phyloP scores from a whole-genome alignment of 208 protist species.

The Acanthamoeba lenticulata region DNA sequence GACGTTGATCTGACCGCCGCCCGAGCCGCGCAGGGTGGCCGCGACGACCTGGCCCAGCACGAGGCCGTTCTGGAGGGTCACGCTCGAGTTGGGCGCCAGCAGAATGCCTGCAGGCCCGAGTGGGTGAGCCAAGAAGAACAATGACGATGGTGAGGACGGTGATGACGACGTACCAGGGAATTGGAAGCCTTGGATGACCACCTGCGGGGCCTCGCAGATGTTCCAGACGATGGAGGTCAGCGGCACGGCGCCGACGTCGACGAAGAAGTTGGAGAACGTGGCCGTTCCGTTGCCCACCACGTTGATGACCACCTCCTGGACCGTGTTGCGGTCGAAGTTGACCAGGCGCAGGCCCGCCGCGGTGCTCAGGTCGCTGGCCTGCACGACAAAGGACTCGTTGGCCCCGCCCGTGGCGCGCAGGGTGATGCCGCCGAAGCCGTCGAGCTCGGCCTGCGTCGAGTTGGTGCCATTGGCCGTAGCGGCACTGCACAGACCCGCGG shows the following conservation, averaged over 20 bases:
- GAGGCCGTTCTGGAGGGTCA: constrained; percentile 28
- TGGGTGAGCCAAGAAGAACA: background rate
- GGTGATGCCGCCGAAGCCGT: background rate
- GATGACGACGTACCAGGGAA: constrained; percentile 4
- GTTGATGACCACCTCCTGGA: constrained; percentile 13
- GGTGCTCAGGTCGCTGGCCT: background rate
- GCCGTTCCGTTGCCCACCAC: background rate
- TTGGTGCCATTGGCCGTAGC: background rate
- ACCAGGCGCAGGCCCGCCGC: background rate
- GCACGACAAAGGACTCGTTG: background rate
- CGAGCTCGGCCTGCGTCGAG: background rate
- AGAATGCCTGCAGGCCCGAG: background rate
- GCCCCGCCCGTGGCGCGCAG: background rate
- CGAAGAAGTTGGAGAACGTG: constrained; percentile 45
- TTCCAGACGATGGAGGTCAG: constrained; percentile 7
- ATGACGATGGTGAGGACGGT: background rate
- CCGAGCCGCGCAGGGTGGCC: background rate
- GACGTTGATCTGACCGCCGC: constrained; percentile 19
- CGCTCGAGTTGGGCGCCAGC: background rate
- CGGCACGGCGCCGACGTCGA: background rate
- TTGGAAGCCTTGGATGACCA: constrained; percentile 41
- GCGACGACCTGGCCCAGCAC: constrained; percentile 15
- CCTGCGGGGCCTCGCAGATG: background rate
- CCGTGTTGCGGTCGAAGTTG: background rate
- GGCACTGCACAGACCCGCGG: background rate